Evolutionary conservation across 2,329 filamentous ascomycete species (phyloP), one percentile per base, ranked within the genome.

Genomic region (Colletotrichum neosansevieriae): DNA sequence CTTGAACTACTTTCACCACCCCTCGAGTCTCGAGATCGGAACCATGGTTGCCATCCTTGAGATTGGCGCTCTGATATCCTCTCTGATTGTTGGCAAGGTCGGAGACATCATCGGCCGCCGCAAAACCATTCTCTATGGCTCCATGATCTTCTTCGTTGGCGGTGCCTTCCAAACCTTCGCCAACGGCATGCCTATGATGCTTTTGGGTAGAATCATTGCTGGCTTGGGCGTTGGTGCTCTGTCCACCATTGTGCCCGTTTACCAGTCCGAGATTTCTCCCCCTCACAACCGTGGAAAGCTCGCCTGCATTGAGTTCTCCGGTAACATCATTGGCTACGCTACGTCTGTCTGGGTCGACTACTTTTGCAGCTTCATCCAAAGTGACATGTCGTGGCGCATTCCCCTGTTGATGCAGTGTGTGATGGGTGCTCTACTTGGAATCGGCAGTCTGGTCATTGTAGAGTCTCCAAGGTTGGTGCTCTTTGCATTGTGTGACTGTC

Each of bases 261-360:
- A 97, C 77, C 94, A 97, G 77, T 95, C 94, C 50, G 94, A 97
- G 78, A 97, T 97, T 75, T 98, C 95, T 49, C 96, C 96, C 56
- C 94, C 96, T 5, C 96, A 99, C 77, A 98, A 97, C 79, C 88
- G 96, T 75, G 96, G 96, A 71, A 97, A 96, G 81, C 86, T 99
- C 70, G 96, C 95, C 24, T 98, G 96, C 79, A 98, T 99, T 73
- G 96, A 99, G 79, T 99, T 98, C 76, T 95, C 95, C 0, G 96
- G 96, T 61, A 99, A 99, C 80, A 97, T 99, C 71, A 91, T 93
- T 70, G 96, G 96, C 36, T 99, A 99, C 78, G 92, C 95, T 62
- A 94, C 94, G 60, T 98, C 95, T 74, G 95, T 98, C 21, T 99
- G 96, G 96, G 95, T 98, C 32, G 96, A 99, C 79, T 99, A 98